Evolutionary conservation across 1,284 basidiomycete genomes (phyloP).

Genomic region (Ganoderma resinaceum): DNA sequence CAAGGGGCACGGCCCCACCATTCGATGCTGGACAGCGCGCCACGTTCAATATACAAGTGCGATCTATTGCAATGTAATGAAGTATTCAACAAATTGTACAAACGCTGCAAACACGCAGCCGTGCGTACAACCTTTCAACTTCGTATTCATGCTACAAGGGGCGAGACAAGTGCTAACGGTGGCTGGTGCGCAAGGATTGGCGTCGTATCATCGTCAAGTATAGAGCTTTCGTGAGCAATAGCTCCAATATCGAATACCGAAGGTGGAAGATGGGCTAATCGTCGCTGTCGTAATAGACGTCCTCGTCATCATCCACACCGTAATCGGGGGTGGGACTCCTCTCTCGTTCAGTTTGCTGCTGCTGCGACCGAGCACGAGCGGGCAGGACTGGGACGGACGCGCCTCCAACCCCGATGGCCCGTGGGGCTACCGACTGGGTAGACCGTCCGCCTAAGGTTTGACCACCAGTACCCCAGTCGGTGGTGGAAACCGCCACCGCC

Average conservation of each 20-base stretch:
- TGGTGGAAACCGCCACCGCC: conserved; percentile 43
- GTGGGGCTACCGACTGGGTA: conserved; percentile 41
- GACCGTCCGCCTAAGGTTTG: conserved; percentile 57
- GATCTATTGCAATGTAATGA: conserved; percentile 22
- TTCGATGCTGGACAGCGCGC: neutral
- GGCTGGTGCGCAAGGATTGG: neutral
- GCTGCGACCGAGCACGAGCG: conserved; percentile 40
- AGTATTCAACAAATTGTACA: conserved; percentile 1
- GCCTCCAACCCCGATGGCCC: conserved; percentile 59
- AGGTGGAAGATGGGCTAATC: conserved; percentile 32
- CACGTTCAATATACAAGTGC: conserved; percentile 14
- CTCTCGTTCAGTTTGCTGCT: conserved; percentile 45
- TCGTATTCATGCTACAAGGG: neutral
- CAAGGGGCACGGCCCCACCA: neutral
- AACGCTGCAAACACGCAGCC: neutral
- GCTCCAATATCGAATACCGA: neutral
- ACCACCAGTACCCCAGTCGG: conserved; percentile 61
- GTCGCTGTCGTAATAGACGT: conserved; percentile 81
- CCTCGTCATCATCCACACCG: conserved; percentile 77
- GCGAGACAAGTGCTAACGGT: neutral
- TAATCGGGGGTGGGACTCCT: conserved; percentile 78
- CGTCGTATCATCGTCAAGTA: neutral
- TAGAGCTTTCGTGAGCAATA: neutral
- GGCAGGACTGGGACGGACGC: conserved; percentile 55
- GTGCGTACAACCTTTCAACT: neutral